Base-by-base conservation (phyloP, 768 basidiomycete genomes). In the Austroboletus festivus region DNA sequence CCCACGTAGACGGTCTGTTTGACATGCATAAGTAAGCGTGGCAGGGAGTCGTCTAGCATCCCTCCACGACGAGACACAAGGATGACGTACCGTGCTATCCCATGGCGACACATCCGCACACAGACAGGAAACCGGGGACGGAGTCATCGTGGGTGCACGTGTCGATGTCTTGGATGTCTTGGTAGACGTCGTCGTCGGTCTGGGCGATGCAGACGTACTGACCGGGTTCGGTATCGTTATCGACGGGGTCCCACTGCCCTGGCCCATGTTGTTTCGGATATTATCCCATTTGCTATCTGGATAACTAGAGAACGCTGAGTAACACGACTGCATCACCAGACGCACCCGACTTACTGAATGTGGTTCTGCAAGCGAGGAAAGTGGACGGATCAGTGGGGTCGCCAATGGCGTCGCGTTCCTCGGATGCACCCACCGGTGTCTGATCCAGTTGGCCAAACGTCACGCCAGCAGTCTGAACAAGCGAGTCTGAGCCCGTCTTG, bases 261-360 rank as follows among this genome's bases (percentile, higher is more conserved):
- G 83, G 65, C 73, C 77, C 77, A 87, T 84, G 65, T 83, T 83
- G 62, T 68, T 77, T 21, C 75, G 74, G 55, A 87, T 76, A 63
- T 87, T 87, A 63, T 81, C 80, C 78, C 80, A 89, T 57, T 81
- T 80, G 68, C 82, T 85, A 57, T 78, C 71, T 7, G 85, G 85
- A 68, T 71, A 86, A 59, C 81, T 84, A 5, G 8, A 42, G 21
- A 26, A 26, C 23, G n/a, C 9, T 51, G 34, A 50, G 26, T 23
- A 26, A 9, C 10, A 10, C 26, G 16, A 19, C 20, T n/a, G 2
- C 11, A 4, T 21, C 43, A 31, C 18, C 23, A 6, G 0, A 9
- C 12, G 35, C 1, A 28, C 12, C 9, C n/a, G 41, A 52, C 69
- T 38, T 54, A 82, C 81, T 68, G 68, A 55, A 86, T 76, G 49